Conservation (phyloP, 2,329 filamentous ascomycete species). For the Botryotinia convoluta region DNA sequence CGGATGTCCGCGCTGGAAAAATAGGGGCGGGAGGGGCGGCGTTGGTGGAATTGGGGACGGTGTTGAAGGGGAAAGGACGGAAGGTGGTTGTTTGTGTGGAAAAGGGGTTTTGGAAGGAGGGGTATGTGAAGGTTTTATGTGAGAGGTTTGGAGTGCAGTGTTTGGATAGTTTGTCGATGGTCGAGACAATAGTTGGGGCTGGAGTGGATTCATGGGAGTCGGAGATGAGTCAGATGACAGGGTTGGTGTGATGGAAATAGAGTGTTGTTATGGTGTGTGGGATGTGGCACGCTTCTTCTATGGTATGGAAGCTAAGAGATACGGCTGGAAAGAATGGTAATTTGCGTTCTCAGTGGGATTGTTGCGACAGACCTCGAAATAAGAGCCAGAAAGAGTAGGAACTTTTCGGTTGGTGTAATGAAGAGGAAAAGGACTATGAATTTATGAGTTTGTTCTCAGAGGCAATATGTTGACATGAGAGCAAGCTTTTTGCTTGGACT, state of each 20-base stretch:
- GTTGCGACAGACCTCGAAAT: neutral
- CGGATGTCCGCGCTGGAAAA: conserved; percentile 68
- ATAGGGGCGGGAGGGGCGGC: conserved; percentile 56
- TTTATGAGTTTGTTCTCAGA: neutral
- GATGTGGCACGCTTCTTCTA: conserved; percentile 80
- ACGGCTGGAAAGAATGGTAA: neutral
- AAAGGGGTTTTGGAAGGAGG: conserved; percentile 54
- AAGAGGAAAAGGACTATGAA: neutral
- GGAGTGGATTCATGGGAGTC: conserved; percentile 53
- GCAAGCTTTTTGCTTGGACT: too few relatives aligned
- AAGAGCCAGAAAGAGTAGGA: neutral
- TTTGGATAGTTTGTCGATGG: conserved; percentile 43
- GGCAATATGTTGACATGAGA: neutral
- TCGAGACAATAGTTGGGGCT: conserved; percentile 52
- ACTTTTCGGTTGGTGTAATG: neutral
- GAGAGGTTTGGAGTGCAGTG: conserved; percentile 44
- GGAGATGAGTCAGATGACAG: conserved; percentile 9
- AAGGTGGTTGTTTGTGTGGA: conserved; percentile 77
- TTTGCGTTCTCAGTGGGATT: neutral
- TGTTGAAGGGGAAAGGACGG: conserved; percentile 57
- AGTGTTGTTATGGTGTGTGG: conserved; percentile 51
- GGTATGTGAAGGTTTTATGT: conserved; percentile 60
- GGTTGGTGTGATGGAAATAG: conserved; percentile 61
- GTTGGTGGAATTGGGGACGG: conserved; percentile 51
- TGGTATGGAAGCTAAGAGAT: neutral